Evolutionary conservation across 2,329 filamentous ascomycete species (phyloP).

Genomic region (Monosporascus sp.): DNA sequence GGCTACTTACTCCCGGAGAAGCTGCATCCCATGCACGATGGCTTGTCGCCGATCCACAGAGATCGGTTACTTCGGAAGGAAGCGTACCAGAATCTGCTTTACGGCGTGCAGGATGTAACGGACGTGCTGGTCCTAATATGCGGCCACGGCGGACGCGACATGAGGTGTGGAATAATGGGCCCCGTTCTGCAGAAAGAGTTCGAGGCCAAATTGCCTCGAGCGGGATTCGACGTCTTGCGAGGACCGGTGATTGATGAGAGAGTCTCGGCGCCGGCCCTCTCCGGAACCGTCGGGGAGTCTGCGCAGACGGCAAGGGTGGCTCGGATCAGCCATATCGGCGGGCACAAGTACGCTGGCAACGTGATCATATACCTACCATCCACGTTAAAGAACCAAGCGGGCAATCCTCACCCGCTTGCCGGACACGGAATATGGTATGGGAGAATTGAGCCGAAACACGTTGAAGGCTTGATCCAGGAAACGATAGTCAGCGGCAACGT

Average conservation of each 20-base stretch:
- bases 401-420: constrained; percentile 51
- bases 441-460: constrained; percentile 67
- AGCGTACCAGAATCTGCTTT: constrained; percentile 47
- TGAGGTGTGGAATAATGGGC: constrained; percentile 75
- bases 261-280: constrained; percentile 21
- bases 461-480: constrained; percentile 69
- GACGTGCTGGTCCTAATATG: constrained; percentile 81
- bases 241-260: constrained; percentile 39
- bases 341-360: constrained; percentile 83
- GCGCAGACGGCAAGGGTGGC: constrained; percentile 54
- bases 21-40: constrained; percentile 58
- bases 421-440: constrained; percentile 81
- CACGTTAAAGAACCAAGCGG: constrained; percentile 31
- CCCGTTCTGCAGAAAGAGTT: constrained; percentile 71
- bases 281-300: constrained; percentile 16
- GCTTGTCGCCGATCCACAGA: constrained; percentile 52
- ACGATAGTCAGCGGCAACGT: constrained; percentile 65
- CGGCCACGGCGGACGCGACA: constrained; percentile 77
- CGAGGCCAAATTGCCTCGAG: constrained; percentile 47
- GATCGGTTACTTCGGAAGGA: constrained; percentile 47
- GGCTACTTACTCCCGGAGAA: constrained; percentile 61
- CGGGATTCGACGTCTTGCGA: constrained; percentile 44
- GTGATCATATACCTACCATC: constrained; percentile 76
- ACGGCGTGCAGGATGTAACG: constrained; percentile 54
- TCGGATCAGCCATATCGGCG: constrained; percentile 73